Conservation (phyloP, 768 basidiomycete species). For the Wakefieldia striispora region DNA sequence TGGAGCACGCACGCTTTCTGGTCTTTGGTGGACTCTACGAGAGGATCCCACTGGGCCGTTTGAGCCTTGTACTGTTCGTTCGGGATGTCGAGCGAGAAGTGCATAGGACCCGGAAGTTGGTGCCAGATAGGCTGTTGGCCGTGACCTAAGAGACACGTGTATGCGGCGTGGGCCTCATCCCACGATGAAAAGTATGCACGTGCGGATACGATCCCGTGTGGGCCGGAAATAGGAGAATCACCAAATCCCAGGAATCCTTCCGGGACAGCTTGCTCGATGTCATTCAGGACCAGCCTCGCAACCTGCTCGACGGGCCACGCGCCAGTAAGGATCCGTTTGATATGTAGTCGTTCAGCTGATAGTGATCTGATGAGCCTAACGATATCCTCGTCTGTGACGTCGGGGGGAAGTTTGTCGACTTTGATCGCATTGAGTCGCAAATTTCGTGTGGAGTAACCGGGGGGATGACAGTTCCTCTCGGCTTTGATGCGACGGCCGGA, state of each 20-base stretch:
- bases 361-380: slow-evolving; percentile 27
- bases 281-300: slow-evolving; percentile 14
- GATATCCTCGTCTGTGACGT: slow-evolving; percentile 20
- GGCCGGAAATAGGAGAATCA: slow-evolving; percentile 15
- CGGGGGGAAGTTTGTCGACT: slow-evolving; percentile 37
- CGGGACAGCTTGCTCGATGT: slow-evolving; percentile 12
- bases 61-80: slow-evolving; percentile 47
- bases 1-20: slow-evolving; percentile 32
- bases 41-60: slow-evolving; percentile 41
- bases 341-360: slow-evolving; percentile 13
- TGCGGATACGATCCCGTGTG: slow-evolving; percentile 29
- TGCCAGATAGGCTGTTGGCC: slow-evolving; percentile 33
- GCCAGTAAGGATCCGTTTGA: no score
- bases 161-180: slow-evolving; percentile 42
- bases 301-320: slow-evolving; percentile 18
- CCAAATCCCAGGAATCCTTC: slow-evolving; percentile 14
- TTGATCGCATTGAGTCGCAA: slow-evolving; percentile 36
- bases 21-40: slow-evolving; percentile 33
- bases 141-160: slow-evolving; percentile 33
- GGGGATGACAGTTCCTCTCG: slow-evolving; percentile 38
- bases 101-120: slow-evolving; percentile 43
- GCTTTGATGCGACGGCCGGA: slow-evolving; percentile 38
- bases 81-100: slow-evolving; percentile 46
- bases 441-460: slow-evolving; percentile 17
- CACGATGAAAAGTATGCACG: slow-evolving; percentile 44